Evolutionary conservation across 2,329 filamentous ascomycete genomes (phyloP).

Genomic region (Teratosphaeria destructans): DNA sequence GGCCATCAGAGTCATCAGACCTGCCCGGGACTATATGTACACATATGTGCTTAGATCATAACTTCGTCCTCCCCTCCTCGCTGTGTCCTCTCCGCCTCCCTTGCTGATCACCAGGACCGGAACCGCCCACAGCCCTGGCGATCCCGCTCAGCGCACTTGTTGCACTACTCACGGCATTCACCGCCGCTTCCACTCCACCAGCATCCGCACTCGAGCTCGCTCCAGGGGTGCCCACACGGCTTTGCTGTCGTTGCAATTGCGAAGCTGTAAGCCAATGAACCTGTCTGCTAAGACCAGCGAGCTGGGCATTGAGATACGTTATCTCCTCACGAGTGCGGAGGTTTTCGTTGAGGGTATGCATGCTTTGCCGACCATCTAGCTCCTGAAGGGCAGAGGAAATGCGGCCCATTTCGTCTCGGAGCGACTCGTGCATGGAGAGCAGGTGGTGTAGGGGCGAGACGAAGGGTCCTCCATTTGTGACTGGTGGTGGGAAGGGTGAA

Average conservation of each 20-base stretch:
- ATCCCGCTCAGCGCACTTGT: conserved; percentile 17
- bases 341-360: conserved; percentile 54
- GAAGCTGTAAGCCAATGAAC: conserved; percentile 53
- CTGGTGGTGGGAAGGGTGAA: conserved; percentile 12
- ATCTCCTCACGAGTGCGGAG: conserved; percentile 53
- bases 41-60: conserved; percentile 11
- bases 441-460: conserved; percentile 46
- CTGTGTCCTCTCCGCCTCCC: conserved; percentile 20
- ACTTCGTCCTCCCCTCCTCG: conserved; percentile 28
- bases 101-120: conserved; percentile 6
- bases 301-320: conserved; percentile 49
- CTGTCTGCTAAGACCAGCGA: conserved; percentile 49
- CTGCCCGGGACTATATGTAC: too few relatives aligned
- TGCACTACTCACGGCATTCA: conserved; percentile 14
- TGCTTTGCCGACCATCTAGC: conserved; percentile 49
- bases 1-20: too few relatives aligned
- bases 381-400: conserved; percentile 46
- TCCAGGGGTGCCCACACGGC: conserved; percentile 7
- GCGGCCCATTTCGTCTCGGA: conserved; percentile 49
- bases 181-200: conserved; percentile 18
- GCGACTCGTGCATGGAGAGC: conserved; percentile 49
- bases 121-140: conserved; percentile 15
- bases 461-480: conserved; percentile 27
- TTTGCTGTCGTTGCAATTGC: conserved; percentile 36
- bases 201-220: conserved; percentile 2